A percentile compares a stretch with the other conserved stretches of the same genome.
Evolutionary conservation across 495 filamentous ascomycete species (phyloP).

Genomic region (Xylaria grammica): DNA sequence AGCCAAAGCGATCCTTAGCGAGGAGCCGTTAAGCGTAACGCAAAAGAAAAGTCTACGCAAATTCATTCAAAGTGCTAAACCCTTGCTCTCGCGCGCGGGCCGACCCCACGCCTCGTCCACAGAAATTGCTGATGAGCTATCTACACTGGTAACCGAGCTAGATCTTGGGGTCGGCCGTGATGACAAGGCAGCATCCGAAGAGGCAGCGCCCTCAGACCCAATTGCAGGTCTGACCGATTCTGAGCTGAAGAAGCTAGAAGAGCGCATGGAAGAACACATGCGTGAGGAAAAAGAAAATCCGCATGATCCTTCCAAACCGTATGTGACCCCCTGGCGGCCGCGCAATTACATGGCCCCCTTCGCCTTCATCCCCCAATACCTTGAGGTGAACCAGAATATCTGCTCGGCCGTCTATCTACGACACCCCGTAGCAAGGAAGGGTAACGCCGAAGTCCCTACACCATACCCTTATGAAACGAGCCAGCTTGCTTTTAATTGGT

Average conservation of each 20-base stretch:
- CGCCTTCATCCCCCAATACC: conserved; percentile 91
- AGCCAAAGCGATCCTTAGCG: conserved; percentile 36
- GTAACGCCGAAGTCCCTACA: conserved; percentile 86
- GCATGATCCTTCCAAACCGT: conserved; percentile 77
- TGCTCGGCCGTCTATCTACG: conserved; percentile 94
- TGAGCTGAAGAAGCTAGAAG: conserved; percentile 41
- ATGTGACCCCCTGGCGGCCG: conserved; percentile 90
- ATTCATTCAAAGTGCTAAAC: conserved; percentile 37
- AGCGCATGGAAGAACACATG: conserved; percentile 35
- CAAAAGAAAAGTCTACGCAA: conserved; percentile 45
- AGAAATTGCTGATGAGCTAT: conserved; percentile 37
- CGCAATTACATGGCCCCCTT: conserved; percentile 86
- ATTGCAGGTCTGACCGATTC: conserved; percentile 37
- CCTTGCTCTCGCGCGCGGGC: conserved; percentile 28
- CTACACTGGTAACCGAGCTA: conserved; percentile 30
- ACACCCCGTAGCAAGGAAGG: conserved; percentile 90
- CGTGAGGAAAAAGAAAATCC: conserved; percentile 65
- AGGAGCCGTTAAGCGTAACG: conserved; percentile 29
- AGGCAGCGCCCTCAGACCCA: conserved; percentile 9
- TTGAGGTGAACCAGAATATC: conserved; percentile 96
- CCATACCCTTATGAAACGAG: conserved; percentile 69
- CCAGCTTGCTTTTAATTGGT: conserved; percentile 91
- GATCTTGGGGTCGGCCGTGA: conserved; percentile 15
- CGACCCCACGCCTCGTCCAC: conserved; percentile 26
- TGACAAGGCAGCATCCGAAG: not conserved